Evolutionary conservation across 345 rosid genomes (phyloP), one percentile per base, ranked within the genome.

Genomic region (Aethionema arabicum): DNA sequence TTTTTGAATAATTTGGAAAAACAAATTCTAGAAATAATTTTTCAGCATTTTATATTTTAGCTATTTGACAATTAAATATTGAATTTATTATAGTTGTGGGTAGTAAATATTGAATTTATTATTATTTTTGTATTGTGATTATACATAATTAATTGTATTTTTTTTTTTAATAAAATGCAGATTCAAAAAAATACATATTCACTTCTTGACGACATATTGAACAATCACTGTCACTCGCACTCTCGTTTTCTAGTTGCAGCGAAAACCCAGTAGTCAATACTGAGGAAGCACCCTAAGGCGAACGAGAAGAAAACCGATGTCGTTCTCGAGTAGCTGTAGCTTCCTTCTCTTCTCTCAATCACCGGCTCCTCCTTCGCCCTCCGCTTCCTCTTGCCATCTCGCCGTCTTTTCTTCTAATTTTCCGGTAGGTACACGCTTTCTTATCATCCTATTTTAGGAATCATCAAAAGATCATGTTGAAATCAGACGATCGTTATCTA

Each of bases 261-360:
- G 30, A 37, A 21, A 8, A 5, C 38, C 6, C 29, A 44, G 38
- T 52, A 38, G 37, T 39, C 30, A 49, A 12, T 41, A 2, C 37
- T 21, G 56, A 60, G 38, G 66, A 50, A 62, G 7, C 11, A 49
- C 9, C 36, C 46, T 49, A 15, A 35, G 10, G 0, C 54, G 8
- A 50, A 21, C 27, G 37, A 30, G 37, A n/a, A 31, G 7, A 43
- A 0, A 43, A 12, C 15, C 47, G 15, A 68, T 69, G 73, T 47
- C 73, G 32, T 29, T 61, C 21, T 13, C 68, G 8, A 44, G 7
- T 53, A 41, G 37, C 50, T 61, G 7, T 53, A 41, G 37, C 50
- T 61, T 61, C 54, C 66, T 68, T 30, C 61, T 52, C 31, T 53
- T 68, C 27, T 42, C 65, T 59, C 72, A 21, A 51, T 59, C 72